Base-by-base conservation (phyloP, 495 filamentous ascomycete genomes). In the Aspergillus saccharolyticus region DNA sequence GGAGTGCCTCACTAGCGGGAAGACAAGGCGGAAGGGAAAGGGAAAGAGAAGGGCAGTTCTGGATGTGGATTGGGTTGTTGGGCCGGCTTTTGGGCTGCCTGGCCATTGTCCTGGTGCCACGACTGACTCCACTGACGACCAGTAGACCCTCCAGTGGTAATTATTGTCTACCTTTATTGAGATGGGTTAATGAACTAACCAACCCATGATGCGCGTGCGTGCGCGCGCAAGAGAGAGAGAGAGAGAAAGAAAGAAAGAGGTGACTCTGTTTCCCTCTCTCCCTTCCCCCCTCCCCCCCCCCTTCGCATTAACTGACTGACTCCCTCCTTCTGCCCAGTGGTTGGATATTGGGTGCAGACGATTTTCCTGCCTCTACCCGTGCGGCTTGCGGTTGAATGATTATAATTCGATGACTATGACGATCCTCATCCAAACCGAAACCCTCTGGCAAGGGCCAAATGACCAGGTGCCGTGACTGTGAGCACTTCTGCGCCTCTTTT, bases 101-200 rank as follows among this genome's bases (percentile, higher is more conserved):
- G 63, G 58, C 24, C 53, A 28, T 39, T 68, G 65, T 67, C n/a
- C 70, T 76, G 73, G 72, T 76, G 73, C 73, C 74, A 76, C 73
- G 73, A 76, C 69, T 65, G 63, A 66, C 70, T 64, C 66, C 70
- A 69, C 59, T 57, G 48, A 53, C 57, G 56, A 60, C 55, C 57
- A 53, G 48, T 52, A 39, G 25, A 28, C 25, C 25, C 25, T 28
- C 33, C 33, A 12, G n/a, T n/a, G n/a, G n/a, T n/a, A n/a, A n/a
- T n/a, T n/a, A n/a, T n/a, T n/a, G n/a, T n/a, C n/a, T n/a, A n/a
- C n/a, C n/a, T n/a, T n/a, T n/a, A n/a, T n/a, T n/a, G n/a, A n/a
- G n/a, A n/a, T n/a, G n/a, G n/a, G n/a, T n/a, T n/a, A n/a, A n/a
- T n/a, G n/a, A n/a, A n/a, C n/a, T n/a, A 30, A 62, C 55, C 65